These are phyloP conservation scores for Sphaerulina populicola DNA, from an alignment of 2,329 filamentous ascomycete species.

Conservation along the genomic window DNA sequence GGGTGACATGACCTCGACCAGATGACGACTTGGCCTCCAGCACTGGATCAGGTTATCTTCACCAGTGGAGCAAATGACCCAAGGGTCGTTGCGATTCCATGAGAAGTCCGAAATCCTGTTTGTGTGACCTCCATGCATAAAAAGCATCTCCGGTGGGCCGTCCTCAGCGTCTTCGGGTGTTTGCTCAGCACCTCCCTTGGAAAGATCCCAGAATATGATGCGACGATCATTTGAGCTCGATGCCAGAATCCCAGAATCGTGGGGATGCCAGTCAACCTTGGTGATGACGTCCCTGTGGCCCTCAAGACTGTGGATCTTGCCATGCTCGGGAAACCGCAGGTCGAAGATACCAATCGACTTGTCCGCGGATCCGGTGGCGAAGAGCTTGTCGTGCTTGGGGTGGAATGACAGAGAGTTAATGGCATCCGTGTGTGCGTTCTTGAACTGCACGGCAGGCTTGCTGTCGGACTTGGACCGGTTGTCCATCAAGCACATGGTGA, in stretches of 20 bases:
- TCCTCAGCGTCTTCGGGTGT: slow-evolving; percentile 91
- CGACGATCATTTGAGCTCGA: slow-evolving; percentile 88
- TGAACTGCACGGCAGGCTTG: slow-evolving; percentile 49
- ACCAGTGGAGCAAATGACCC: slow-evolving; percentile 89
- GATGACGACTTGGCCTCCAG: slow-evolving; percentile 41
- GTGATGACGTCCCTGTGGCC: slow-evolving; percentile 85
- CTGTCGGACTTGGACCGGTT: slow-evolving; percentile 57
- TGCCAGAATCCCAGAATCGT: slow-evolving; percentile 77
- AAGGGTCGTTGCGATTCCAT: slow-evolving; percentile 95
- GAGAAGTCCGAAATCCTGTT: slow-evolving; percentile 94
- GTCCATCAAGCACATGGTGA: slow-evolving; percentile 87
- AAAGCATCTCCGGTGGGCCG: slow-evolving; percentile 88
- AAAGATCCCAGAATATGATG: slow-evolving; percentile 94
- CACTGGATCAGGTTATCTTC: slow-evolving; percentile 96
- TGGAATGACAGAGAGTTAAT: slow-evolving; percentile 97
- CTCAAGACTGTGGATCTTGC: slow-evolving; percentile 81
- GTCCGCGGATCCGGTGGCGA: slow-evolving; percentile 90
- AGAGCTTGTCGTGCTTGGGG: slow-evolving; percentile 75
- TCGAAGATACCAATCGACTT: slow-evolving; percentile 96
- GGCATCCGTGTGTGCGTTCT: slow-evolving; percentile 77
- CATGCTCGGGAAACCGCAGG: slow-evolving; percentile 58
- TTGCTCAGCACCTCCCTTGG: slow-evolving; percentile 86
- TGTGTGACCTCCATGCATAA: slow-evolving; percentile 98
- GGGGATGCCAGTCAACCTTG: slow-evolving; percentile 88
- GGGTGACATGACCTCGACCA: slow-evolving; percentile 31